Percentiles rank a stretch among this genome's conserved stretches.
These are phyloP conservation scores for Lithohypha guttulata DNA, from an alignment of 2,329 filamentous ascomycete species.

Conservation along the genomic window DNA sequence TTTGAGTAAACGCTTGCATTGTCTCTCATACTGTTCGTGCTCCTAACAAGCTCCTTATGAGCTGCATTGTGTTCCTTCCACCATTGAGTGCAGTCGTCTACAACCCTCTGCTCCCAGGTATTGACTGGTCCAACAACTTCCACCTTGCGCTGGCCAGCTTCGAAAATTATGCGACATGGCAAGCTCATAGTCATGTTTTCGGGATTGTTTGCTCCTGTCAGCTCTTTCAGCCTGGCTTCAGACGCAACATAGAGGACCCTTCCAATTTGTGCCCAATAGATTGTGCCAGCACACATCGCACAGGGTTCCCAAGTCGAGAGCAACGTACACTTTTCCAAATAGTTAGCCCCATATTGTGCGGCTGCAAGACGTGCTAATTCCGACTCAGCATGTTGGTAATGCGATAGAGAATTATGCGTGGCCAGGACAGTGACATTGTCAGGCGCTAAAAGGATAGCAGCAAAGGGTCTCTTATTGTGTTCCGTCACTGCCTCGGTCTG, in stretches of 20 bases:
- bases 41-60: background rate
- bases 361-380: slow-evolving; percentile 41
- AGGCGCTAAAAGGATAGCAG: slow-evolving; percentile 38
- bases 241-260: slow-evolving; percentile 41
- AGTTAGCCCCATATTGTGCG: slow-evolving; percentile 38
- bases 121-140: slow-evolving; percentile 41
- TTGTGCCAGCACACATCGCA: slow-evolving; percentile 41
- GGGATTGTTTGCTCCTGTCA: slow-evolving; percentile 39
- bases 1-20: slow-evolving; percentile 15
- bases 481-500: slow-evolving; percentile 34
- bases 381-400: slow-evolving; percentile 44
- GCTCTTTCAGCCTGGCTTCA: slow-evolving; percentile 35
- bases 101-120: slow-evolving; percentile 35
- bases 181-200: slow-evolving; percentile 45
- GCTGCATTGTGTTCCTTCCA: slow-evolving; percentile 27
- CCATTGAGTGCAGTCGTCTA: slow-evolving; percentile 37
- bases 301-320: slow-evolving; percentile 47
- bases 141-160: slow-evolving; percentile 39
- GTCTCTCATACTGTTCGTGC: slow-evolving; percentile 13
- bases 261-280: slow-evolving; percentile 45
- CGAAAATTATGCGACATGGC: slow-evolving; percentile 39
- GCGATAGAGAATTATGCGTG: slow-evolving; percentile 41
- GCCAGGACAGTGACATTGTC: slow-evolving; percentile 41
- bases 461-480: slow-evolving; percentile 41
- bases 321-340: slow-evolving; percentile 40